These are phyloP conservation scores for Phytophthora foliorum DNA, from an alignment of 352 stramenopile genomes.

Conservation along the genomic window DNA sequence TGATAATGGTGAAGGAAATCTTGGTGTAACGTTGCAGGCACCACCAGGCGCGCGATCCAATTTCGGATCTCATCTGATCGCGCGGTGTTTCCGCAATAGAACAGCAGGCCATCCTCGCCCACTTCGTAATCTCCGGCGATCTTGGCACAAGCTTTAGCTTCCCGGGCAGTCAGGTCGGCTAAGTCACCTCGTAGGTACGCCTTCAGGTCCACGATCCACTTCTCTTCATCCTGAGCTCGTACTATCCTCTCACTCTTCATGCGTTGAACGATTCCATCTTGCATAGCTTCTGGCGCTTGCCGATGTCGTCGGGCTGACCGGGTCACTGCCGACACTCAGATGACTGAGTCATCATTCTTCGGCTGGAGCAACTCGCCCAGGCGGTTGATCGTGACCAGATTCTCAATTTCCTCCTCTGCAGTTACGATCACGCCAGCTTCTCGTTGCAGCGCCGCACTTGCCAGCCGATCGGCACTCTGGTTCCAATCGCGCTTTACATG, in stretches of 20 bases:
- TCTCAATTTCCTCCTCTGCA: neutral
- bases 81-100: neutral
- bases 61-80: neutral
- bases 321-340: neutral
- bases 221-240: neutral
- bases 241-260: no score
- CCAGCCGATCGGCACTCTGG: neutral
- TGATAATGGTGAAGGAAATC: no score
- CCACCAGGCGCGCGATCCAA: neutral
- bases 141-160: no score
- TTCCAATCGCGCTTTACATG: constrained; percentile 16
- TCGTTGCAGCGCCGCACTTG: neutral
- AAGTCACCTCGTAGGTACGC: neutral
- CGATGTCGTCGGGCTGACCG: neutral
- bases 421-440: neutral
- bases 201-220: neutral
- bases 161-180: no score
- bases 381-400: no score
- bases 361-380: neutral
- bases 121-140: no score
- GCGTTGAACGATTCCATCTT: no score
- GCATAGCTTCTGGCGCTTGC: no score
- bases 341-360: neutral
- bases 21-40: no score
- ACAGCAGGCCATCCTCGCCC: neutral